Evolutionary conservation across 768 basidiomycete genomes (phyloP), one percentile per base, ranked within the genome.

Genomic region (Amanita pseudoporphyria): DNA sequence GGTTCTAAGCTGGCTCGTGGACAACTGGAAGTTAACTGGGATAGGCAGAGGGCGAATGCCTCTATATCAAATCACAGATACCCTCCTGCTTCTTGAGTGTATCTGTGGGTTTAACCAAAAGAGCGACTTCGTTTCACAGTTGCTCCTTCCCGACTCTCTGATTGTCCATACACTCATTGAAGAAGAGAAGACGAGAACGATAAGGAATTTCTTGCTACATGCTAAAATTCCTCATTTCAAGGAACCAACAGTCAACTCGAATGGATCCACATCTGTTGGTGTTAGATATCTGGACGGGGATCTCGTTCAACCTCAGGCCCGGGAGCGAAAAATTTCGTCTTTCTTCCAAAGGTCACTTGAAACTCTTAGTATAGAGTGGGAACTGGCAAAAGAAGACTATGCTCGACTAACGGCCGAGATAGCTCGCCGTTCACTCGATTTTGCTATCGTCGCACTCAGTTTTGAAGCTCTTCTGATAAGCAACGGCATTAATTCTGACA

Each of bases 1-100:
- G 60, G 82, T 88, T 3, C 61, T 93, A 13, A 74, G 69, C 46
- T 96, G 95, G 93, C 65, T 96, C 30, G 64, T 78, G 12, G 84
- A 85, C 52, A 75, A 72, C 40, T 95, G 91, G 87, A 69, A 62
- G 32, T 65, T 73, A 10, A 56, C 58, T 5, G 62, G 59, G 6
- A 59, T 62, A n/a, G 62, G 65, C 58, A 56, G 68, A 62, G 59
- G 55, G 33, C 69, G 69, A 45, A 67, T 82, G 63, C 73, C 81
- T 6, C 62, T 74, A 2, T 71, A 80, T 57, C 71, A 73, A 9
- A 67, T 79, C 22, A 65, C 67, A 21, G 90, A 94, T 60, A 63
- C 88, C 7, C 59, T 90, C 16, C 57, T 62, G 10, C 67, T 95
- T 14, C 62, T 95, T 38, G 77, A 78, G 57, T 74, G 70, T 37